Evolutionary conservation across 495 filamentous ascomycete genomes (phyloP), one percentile per base, ranked within the genome.

Genomic region (Choiromyces venosus): DNA sequence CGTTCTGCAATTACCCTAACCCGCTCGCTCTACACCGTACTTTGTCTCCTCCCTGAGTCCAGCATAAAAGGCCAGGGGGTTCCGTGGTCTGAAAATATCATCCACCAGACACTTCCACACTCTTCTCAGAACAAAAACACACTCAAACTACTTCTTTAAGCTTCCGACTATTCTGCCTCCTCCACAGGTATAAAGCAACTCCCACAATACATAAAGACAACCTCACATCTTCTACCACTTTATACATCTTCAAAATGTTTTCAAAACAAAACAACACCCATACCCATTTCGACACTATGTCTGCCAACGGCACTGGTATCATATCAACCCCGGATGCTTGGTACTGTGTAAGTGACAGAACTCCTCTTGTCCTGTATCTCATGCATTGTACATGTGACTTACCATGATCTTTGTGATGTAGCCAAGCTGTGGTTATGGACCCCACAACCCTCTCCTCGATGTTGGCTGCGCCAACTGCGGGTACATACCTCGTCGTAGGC

Each of bases 401-500:
- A 37, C 52, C 36, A 67, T 77, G 65, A 77, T 33, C 19, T 46
- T 29, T 67, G 0, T 64, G 56, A 38, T 37, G 29, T 39, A 77
- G 75, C 40, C 75, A 16, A 29, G 65, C 18, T 77, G 75, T 33
- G n/a, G 35, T 18, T 77, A 46, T 69, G 75, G 75, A 3, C 75
- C 75, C 12, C 75, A 73, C 21, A 77, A 77, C 56, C 69, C 74
- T 7, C 44, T 29, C 19, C 42, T 77, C 29, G 69, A 77, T 68
- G 74, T 39, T 66, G 75, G 75, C 69, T 77, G 75, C n/a, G 74
- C 75, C 56, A 77, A 67, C 35, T 77, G 75, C 42, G 75, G 75
- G 46, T 52, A 37, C 46, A 77, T 76, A 61, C 52, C 52, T 61
- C 52, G 52, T 37, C 75, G 69, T 8, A 65, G 37, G 25, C 37